Evolutionary conservation across 257 asterid genomes (phyloP), one percentile per base, ranked within the genome.

Genomic region (Craterostigma plantagineum): DNA sequence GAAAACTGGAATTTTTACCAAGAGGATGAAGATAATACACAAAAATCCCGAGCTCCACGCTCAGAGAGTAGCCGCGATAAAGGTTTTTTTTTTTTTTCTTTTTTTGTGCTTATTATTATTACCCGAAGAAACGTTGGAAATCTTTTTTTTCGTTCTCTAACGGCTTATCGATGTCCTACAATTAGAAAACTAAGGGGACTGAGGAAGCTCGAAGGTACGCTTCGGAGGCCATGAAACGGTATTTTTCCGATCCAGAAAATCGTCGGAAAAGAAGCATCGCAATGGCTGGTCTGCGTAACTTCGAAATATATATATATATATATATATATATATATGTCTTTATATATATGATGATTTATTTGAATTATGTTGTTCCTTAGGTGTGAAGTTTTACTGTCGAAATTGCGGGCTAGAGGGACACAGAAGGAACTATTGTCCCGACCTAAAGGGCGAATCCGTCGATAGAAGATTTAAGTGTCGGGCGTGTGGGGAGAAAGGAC

Each of bases 11-110:
- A 55, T 82, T 53, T 79, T 87, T 58, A 87, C 79, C 47, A 79
- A 72, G 51, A 65, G 92, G 73, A 82, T 87, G 98, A 82, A 74
- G 92, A 67, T 79, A 56, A 87, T 87, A 61, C 95, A 87, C 54
- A 56, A 55, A 1, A 82, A 82, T 65, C 98, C 98, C 11, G 43
- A 50, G 62, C 92, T 79, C 40, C 92, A 67, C 48, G 93, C 98
- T 14, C 93, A 87, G 59, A 63, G 95, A 63, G 90, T 67, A 44
- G 93, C 93, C 56, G 93, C 95, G n/a, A 76, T 87, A 52, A 82
- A 87, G 95, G 98, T 87, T 50, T 23, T 63, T 47, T 38, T 14
- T 43, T 5, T 10, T 40, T n/a, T 43, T 18, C 4, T 43, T 8
- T 11, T 8, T 41, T 8, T 9, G 12, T 8, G 1, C 2, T 41